Evolutionary conservation across 129 eudicot genomes (phyloP), one percentile per base, ranked within the genome.

Genomic region (Saussurea involucrata): DNA sequence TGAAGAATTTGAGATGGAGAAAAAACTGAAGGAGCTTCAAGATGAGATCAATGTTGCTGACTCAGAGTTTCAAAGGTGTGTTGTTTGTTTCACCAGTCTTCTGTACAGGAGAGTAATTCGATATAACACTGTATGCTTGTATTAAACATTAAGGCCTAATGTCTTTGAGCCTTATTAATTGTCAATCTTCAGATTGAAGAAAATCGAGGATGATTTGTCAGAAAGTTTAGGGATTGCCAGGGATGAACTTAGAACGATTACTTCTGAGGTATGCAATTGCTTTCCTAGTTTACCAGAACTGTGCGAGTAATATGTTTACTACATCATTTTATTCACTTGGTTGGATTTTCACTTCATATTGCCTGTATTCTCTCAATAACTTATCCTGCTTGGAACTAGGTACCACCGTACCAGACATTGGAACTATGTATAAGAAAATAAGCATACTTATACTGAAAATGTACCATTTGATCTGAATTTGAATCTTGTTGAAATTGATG

Each of bases 1-100:
- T 24, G 98, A 93, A 90, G 95, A 88, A 67, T 77, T 42, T 76
- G 97, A 90, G 86, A 82, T 93, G 88, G 88, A 84, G 83, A 88
- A 76, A 72, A 91, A 76, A 37, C 46, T 95, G 46, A 87, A 77
- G 88, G 89, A 58, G 66, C 92, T 95, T 49, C 87, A 89, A 78
- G 83, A 72, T 66, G 91, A 91, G 75, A 83, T 95, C 65, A 70
- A 84, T 71, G 84, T 71, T 73, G 95, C 89, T 63, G 83, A 87
- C 73, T 69, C 61, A 46, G 73, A 65, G 65, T 71, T 36, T 37
- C 85, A 78, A 78, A 94, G 97, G 97, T 93, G 63, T 42, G 4
- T 5, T 83, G 42, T 33, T 64, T 37, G 66, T 75, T 70, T 73
- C 42, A 49, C 32, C 9, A 4, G 24, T 66, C 7, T 29, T 74